A percentile compares a stretch with the other conserved stretches of the same genome.
These are phyloP conservation scores for Naganishia antarctica DNA, from an alignment of 768 basidiomycete species.

Conservation along the genomic window DNA sequence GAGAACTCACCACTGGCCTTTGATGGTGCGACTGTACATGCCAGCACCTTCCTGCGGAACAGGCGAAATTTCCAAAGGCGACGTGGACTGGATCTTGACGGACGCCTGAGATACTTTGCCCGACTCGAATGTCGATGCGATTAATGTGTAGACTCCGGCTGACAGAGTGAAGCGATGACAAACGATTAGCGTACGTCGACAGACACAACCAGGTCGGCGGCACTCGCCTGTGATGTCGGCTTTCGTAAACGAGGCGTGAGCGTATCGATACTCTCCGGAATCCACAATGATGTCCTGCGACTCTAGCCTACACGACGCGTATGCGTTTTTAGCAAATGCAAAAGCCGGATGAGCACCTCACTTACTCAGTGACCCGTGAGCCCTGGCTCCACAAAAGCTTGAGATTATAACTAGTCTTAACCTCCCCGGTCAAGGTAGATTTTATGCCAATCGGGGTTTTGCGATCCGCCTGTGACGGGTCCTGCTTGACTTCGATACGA, in stretches of 20 bases:
- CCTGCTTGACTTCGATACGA: slow-evolving; percentile 58
- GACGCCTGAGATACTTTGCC: slow-evolving; percentile 62
- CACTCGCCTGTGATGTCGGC: slow-evolving; percentile 57
- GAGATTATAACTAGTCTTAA: slow-evolving; percentile 61
- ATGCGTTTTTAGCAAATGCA: no score
- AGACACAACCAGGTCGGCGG: not conserved
- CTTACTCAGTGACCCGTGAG: slow-evolving; percentile 69
- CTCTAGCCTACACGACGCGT: slow-evolving; percentile 46
- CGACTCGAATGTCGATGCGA: slow-evolving; percentile 81
- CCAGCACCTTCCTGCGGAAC: slow-evolving; percentile 86
- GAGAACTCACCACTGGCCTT: slow-evolving; percentile 66
- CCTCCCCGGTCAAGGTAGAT: slow-evolving; percentile 55
- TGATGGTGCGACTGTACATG: slow-evolving; percentile 68
- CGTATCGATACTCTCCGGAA: slow-evolving; percentile 77
- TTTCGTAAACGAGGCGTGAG: slow-evolving; percentile 58
- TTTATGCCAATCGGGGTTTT: not conserved
- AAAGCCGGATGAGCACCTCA: not conserved
- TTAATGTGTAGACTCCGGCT: slow-evolving; percentile 76
- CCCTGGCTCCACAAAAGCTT: slow-evolving; percentile 71
- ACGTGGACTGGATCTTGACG: slow-evolving; percentile 61
- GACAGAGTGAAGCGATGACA: not conserved
- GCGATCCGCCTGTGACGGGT: not conserved
- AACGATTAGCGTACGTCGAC: no score
- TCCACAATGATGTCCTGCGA: slow-evolving; percentile 67
- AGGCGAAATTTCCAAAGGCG: slow-evolving; percentile 58